Base-by-base conservation (phyloP, 148 eudicot species). In the Linanthus parryae region DNA sequence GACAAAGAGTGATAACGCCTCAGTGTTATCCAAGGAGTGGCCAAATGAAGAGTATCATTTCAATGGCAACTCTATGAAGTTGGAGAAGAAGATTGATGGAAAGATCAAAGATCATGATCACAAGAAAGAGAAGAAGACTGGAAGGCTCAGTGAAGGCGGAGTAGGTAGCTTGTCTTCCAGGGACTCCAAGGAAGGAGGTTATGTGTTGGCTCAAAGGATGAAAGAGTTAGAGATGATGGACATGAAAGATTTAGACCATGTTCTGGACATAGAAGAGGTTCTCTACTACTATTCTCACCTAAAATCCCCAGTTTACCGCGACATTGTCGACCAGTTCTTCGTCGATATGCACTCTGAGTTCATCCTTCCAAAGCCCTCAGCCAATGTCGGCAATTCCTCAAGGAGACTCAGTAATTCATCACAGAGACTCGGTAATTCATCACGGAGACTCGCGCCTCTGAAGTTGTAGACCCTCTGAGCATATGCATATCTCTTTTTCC, bases 211-310 rank as follows among this genome's bases (percentile, higher is more conserved):
- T 15, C 66, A 76, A 14, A 92, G 75, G 66, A 77, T 87, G 90
- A 81, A 69, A 33, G 87, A 81, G 25, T 34, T 92, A 11, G 83
- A 92, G 72, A 92, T 79, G 89, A 66, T 81, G 73, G 79, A 84
- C 58, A 61, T 48, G 51, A 71, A 57, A 17, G 94, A 92, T 67
- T 63, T 70, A 21, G 88, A 87, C 39, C 90, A 86, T 45, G 65
- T 68, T n/a, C 42, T 84, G 65, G 98, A 91, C 67, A 70, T 92
- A 41, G 90, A 83, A 72, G 98, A 92, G 44, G 94, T 80, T 2
- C 81, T 92, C 31, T 82, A 79, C 37, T 79, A 77, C 65, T 92
- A 92, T 38, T 87, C 96, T 3, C 75, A 77, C n/a, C 90, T 87
- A 24, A 87, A 64, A 17, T 67, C 84, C 30, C 96, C 94, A 0